Conservation (phyloP, 2,329 filamentous ascomycete genomes). For the Trichoderma sp. region DNA sequence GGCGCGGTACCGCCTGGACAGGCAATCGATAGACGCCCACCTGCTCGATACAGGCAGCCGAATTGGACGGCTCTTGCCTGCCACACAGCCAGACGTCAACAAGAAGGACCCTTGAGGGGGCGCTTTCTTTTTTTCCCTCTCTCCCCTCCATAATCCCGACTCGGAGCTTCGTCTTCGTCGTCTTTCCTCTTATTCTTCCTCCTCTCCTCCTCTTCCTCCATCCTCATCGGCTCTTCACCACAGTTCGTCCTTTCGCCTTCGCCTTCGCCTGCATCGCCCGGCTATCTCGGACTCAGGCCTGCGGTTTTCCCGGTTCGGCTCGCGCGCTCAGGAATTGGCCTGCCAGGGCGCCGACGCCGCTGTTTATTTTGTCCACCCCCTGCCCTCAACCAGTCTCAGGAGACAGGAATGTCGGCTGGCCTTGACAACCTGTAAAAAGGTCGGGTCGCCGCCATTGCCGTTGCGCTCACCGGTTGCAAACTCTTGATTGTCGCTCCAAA, state of each 20-base stretch:
- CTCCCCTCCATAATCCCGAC: not conserved
- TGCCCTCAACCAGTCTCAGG: constrained; percentile 11
- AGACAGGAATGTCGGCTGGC: constrained; percentile 18
- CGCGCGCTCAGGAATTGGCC: constrained; percentile 1
- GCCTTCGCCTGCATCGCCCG: constrained; percentile 1
- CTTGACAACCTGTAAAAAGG: constrained; percentile 1
- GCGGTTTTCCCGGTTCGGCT: not conserved
- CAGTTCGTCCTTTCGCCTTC: not conserved
- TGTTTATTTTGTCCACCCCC: constrained; percentile 9
- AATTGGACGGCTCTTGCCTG: not conserved
- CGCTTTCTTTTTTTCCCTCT: not conserved
- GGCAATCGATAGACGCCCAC: not conserved
- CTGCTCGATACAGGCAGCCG: constrained; percentile 14
- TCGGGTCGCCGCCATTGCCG: constrained; percentile 2
- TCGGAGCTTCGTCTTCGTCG: not conserved
- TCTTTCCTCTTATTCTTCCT: not conserved
- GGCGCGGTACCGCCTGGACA: not conserved
- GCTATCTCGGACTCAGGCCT: constrained; percentile 6
- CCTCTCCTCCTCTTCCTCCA: not conserved
- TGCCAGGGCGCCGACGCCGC: constrained; percentile 5
- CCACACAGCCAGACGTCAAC: not conserved
- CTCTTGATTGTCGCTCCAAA: not conserved
- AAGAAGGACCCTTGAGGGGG: not conserved
- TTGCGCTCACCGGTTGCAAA: not conserved
- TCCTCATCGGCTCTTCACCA: not conserved